Conservation (phyloP, 345 rosid species). For the Trapa bicornis region DNA sequence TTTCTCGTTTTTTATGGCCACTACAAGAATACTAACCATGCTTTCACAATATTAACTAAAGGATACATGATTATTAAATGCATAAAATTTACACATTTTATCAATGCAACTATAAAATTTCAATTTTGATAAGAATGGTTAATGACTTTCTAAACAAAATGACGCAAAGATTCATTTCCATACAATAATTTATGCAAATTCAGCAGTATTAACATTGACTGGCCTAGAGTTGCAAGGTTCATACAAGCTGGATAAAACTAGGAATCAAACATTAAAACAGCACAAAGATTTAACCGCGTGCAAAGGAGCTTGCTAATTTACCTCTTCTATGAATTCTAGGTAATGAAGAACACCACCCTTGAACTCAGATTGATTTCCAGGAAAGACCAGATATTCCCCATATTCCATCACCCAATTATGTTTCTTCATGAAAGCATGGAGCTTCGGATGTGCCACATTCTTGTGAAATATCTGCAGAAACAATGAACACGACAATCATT, state of each 20-base stretch:
- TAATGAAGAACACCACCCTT: conserved; percentile 74
- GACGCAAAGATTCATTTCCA: background rate
- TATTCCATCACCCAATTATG: conserved; percentile 57
- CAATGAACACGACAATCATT: background rate
- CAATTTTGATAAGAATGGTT: no score
- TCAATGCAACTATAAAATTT: no score
- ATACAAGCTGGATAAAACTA: background rate
- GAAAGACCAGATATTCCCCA: conserved; percentile 64
- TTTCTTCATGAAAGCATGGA: conserved; percentile 61
- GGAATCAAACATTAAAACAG: background rate
- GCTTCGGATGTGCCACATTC: conserved; percentile 89
- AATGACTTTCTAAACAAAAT: background rate
- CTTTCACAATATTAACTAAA: background rate
- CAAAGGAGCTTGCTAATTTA: conserved; percentile 7
- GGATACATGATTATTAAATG: no score
- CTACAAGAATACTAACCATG: background rate
- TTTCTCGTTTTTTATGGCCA: no score
- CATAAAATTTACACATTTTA: no score
- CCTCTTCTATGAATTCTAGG: conserved; percentile 93
- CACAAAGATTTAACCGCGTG: background rate
- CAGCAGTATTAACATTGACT: background rate
- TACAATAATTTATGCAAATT: no score
- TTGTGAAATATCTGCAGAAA: conserved; percentile 54
- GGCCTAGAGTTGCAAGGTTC: background rate
- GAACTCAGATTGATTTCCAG: conserved; percentile 57